Base-by-base conservation (phyloP, 1,139 yeast species). In the Meyerozyma elateridarum region DNA sequence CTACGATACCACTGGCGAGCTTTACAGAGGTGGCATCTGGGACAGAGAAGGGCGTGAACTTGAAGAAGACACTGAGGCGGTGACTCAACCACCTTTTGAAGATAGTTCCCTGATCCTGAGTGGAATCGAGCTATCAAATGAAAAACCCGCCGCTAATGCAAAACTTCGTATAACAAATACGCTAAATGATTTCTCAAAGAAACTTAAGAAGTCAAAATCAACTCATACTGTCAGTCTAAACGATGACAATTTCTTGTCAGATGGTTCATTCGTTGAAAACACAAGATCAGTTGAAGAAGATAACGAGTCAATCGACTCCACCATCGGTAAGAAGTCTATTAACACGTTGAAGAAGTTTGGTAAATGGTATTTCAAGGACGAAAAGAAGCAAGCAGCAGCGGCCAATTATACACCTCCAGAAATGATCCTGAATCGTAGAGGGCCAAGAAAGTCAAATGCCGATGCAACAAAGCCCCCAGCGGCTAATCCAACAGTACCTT, bases 21-120 rank as follows among this genome's bases (percentile, higher is more conserved):
- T 85, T 9, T 91, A 78, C 51, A 72, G 96, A 41, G 97, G 96
- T 29, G 98, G 98, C 11, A 79, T 91, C 16, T 91, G 97, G 97
- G 85, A 81, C 38, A 65, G 63, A 24, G 37, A 56, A 9, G 54
- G 31, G 8, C 48, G 63, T 35, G 22, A 17, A 8, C 5, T 20
- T 5, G 28, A 20, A 4, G 17, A 22, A 5, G 18, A n/a, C 13
- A 8, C 25, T 15, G 26, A 14, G 4, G 27, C 14, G 18, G 20
- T 6, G 20, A 13, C 14, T 6, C 29, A n/a, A 25, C 28, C 6
- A 34, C 20, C 12, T 8, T 13, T 15, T 8, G 38, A 39, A 5
- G 25, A 28, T 11, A 16, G 28, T 7, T 35, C 32, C 8, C 33
- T 18, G 20, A 37, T 26, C 4, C 27, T 28, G 14, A 31, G 11